Percentiles rank a stretch among this genome's conserved stretches.
These are phyloP conservation scores for Maudiozyma serrabonitensis DNA, from an alignment of 805 yeast genomes.

Conservation along the genomic window DNA sequence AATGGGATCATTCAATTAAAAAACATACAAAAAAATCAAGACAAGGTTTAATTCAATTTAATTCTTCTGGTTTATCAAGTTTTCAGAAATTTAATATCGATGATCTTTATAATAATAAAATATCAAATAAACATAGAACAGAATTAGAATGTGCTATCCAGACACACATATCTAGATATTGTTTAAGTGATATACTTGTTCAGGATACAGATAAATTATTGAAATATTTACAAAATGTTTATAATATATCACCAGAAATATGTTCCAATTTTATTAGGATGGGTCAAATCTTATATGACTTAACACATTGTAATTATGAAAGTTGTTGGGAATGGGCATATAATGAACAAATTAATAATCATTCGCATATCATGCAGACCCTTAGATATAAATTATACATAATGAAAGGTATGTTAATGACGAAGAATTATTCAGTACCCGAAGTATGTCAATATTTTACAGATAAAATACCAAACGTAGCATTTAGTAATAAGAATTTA, in stretches of 20 bases:
- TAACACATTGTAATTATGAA: slow-evolving; percentile 30
- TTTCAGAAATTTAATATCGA: slow-evolving; percentile 27
- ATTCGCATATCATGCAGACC: background rate
- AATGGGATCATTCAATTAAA: slow-evolving; percentile 25
- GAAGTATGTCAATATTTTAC: slow-evolving; percentile 34
- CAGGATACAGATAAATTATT: slow-evolving; percentile 15
- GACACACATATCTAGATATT: slow-evolving; percentile 39
- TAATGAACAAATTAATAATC: background rate
- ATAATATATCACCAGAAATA: slow-evolving; percentile 20
- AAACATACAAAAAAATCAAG: slow-evolving; percentile 22
- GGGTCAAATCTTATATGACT: slow-evolving; percentile 33
- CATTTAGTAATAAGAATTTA: slow-evolving; percentile 32
- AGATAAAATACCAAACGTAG: slow-evolving; percentile 24
- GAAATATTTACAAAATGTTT: slow-evolving; percentile 26
- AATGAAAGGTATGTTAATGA: slow-evolving; percentile 14
- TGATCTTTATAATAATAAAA: slow-evolving; percentile 28
- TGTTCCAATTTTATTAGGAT: slow-evolving; percentile 33
- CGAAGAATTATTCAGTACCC: slow-evolving; percentile 12
- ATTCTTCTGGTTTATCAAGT: slow-evolving; percentile 21
- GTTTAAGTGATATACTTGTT: slow-evolving; percentile 33
- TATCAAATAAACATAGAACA: slow-evolving; percentile 16
- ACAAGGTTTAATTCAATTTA: slow-evolving; percentile 21
- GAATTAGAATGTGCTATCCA: slow-evolving; percentile 35
- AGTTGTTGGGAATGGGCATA: slow-evolving; percentile 42
- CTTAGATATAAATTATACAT: slow-evolving; percentile 20